Conservation (phyloP, 495 filamentous ascomycete genomes). For the Halenospora varia region DNA sequence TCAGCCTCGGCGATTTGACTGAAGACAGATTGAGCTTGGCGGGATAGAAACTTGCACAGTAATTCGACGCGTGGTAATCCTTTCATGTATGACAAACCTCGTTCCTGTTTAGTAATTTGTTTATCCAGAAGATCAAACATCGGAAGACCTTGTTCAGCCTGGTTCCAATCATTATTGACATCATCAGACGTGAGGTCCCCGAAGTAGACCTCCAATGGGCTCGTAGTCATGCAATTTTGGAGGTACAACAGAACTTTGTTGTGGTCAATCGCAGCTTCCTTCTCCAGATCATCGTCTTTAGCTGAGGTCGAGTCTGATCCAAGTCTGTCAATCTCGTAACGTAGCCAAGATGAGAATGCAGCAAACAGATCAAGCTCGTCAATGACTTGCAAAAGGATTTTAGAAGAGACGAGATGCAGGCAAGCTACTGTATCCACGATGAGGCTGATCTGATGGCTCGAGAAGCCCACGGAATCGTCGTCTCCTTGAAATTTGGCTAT, state of each 20-base stretch:
- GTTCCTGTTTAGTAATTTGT: conserved; percentile 41
- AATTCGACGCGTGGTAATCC: conserved; percentile 39
- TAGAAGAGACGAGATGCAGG: conserved; percentile 69
- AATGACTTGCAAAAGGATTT: conserved; percentile 64
- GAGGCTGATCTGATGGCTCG: conserved; percentile 43
- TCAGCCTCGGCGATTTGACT: conserved; percentile 50
- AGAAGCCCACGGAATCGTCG: conserved; percentile 62
- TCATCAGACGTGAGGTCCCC: conserved; percentile 26
- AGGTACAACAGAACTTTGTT: conserved; percentile 50
- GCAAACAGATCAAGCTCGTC: conserved; percentile 75
- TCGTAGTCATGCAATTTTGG: conserved; percentile 43
- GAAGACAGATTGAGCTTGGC: conserved; percentile 38
- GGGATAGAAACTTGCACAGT: conserved; percentile 38
- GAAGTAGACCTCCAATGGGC: conserved; percentile 41
- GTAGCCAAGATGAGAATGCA: conserved; percentile 81
- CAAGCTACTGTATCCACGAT: conserved; percentile 69
- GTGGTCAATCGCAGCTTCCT: conserved; percentile 51
- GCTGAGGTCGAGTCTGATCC: conserved; percentile 39
- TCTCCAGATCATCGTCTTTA: conserved; percentile 48
- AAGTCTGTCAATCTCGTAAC: conserved; percentile 71
- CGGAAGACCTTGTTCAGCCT: conserved; percentile 27
- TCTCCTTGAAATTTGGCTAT: conserved; percentile 74
- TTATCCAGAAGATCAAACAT: conserved; percentile 42
- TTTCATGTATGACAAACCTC: conserved; percentile 33
- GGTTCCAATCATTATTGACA: conserved; percentile 18